phyloP scores from a whole-genome alignment of 2,329 filamentous ascomycete genomes.

The Apiospora hydei region DNA sequence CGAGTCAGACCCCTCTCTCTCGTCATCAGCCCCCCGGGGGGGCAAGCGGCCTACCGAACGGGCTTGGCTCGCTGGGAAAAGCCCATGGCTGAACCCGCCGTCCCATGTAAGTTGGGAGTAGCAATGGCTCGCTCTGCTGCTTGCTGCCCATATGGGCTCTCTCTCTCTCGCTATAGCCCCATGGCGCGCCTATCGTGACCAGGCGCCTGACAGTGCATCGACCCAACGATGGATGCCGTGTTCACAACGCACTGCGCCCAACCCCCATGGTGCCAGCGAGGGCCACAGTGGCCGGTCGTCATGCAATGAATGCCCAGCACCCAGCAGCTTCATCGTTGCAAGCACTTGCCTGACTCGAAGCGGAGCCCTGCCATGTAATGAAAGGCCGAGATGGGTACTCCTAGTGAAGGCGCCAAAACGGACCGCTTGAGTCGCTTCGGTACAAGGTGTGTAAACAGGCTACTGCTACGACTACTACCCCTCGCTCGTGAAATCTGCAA shows the following conservation, averaged over 20 bases:
- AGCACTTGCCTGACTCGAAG: constrained; percentile 31
- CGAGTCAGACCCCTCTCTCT: constrained; percentile 22
- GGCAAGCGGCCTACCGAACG: background rate
- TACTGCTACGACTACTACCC: constrained; percentile 30
- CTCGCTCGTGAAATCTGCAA: constrained; percentile 31
- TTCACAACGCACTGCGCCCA: constrained; percentile 20
- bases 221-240: constrained; percentile 21
- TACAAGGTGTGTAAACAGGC: constrained; percentile 29
- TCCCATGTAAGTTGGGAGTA: constrained; percentile 17
- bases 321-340: constrained; percentile 23
- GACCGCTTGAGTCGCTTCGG: constrained; percentile 31
- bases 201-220: constrained; percentile 13
- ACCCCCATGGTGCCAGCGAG: constrained; percentile 7
- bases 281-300: constrained; percentile 16
- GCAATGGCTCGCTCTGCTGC: constrained; percentile 1
- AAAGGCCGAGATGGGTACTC: constrained; percentile 27
- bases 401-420: constrained; percentile 28
- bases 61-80: constrained; percentile 5
- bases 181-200: constrained; percentile 7
- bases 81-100: constrained; percentile 16
- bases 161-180: constrained; percentile 1
- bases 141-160: background rate
- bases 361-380: constrained; percentile 26
- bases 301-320: constrained; percentile 17
- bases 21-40: constrained; percentile 9